Percentiles rank a stretch among this genome's conserved stretches.
phyloP scores from a whole-genome alignment of 139 green algal genomes.

The Chlamydomonas urium region DNA sequence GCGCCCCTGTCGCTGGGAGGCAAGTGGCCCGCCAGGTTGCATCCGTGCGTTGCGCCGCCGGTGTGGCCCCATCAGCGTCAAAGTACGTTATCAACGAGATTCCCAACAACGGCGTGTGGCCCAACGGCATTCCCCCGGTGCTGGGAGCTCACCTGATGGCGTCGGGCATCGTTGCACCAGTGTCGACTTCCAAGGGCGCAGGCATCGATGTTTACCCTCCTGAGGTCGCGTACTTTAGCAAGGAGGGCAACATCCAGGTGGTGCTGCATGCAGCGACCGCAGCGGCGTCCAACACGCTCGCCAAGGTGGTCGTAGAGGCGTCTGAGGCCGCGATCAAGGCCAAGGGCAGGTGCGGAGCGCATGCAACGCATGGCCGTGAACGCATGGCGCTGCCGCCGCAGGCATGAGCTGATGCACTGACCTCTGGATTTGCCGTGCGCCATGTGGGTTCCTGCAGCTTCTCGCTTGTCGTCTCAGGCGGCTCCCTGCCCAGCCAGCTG shows the following conservation, averaged over 20 bases:
- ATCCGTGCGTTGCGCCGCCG: background rate
- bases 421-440: no score
- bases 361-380: no score
- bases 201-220: constrained; percentile 47
- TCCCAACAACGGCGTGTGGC: constrained; percentile 53
- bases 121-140: constrained; percentile 74
- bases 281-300: constrained; percentile 22
- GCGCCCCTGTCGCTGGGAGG: no score
- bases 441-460: no score
- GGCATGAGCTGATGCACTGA: no score
- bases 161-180: constrained; percentile 59
- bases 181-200: constrained; percentile 64
- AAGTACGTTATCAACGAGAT: constrained; percentile 58
- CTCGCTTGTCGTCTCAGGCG: constrained; percentile 78
- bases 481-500: constrained; percentile 66
- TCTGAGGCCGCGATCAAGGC: constrained; percentile 56
- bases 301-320: constrained; percentile 43
- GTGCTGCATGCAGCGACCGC: constrained; percentile 8
- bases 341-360: no score
- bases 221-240: constrained; percentile 8
- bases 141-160: constrained; percentile 89
- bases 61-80: background rate
- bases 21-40: background rate
- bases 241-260: background rate
- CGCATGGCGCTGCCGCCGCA: no score